A percentile compares a stretch with the other conserved stretches of the same genome.
Evolutionary conservation across 805 yeast species (phyloP).

Genomic region (Saccharomyces eubayanus): DNA sequence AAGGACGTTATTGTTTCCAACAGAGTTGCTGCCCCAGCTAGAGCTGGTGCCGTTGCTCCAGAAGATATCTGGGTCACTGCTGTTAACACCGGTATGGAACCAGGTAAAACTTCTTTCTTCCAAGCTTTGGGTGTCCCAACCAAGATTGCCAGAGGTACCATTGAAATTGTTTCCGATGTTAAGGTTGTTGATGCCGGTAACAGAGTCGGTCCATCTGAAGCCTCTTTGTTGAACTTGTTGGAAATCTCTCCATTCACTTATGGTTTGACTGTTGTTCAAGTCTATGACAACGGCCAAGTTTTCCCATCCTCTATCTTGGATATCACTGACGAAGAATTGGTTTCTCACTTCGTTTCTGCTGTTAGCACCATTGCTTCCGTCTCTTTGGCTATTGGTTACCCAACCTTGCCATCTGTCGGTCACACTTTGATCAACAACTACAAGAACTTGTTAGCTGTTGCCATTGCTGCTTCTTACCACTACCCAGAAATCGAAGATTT

Average conservation of each 20-base stretch:
- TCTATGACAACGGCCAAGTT: constrained; percentile 96
- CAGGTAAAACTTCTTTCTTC: constrained; percentile 99
- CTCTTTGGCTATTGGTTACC: constrained; percentile 97
- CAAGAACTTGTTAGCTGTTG: constrained; percentile 96
- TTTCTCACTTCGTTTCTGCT: constrained; percentile 86
- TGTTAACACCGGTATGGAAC: constrained; percentile 99
- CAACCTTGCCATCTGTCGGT: constrained; percentile 98
- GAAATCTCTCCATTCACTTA: constrained; percentile 99
- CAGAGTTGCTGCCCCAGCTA: constrained; percentile 99
- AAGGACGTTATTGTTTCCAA: constrained; percentile 82
- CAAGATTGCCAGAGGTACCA: constrained; percentile 99
- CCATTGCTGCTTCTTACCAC: constrained; percentile 97
- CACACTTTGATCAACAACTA: constrained; percentile 98
- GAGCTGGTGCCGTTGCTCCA: constrained; percentile 99
- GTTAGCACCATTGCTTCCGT: constrained; percentile 88
- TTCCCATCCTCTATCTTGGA: constrained; percentile 96
- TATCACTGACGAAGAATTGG: constrained; percentile 95
- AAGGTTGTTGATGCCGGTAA: constrained; percentile 81
- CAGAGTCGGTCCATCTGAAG: constrained; percentile 99
- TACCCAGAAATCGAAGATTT: constrained; percentile 98
- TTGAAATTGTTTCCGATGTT: constrained; percentile 96
- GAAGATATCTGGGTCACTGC: constrained; percentile 96
- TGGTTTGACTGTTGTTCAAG: constrained; percentile 95
- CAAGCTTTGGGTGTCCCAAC: constrained; percentile 99
- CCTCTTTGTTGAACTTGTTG: constrained; percentile 96